These are phyloP conservation scores for Phalaenopsis hybrid DNA, from an alignment of 116 monocot genomes.

Conservation along the genomic window DNA sequence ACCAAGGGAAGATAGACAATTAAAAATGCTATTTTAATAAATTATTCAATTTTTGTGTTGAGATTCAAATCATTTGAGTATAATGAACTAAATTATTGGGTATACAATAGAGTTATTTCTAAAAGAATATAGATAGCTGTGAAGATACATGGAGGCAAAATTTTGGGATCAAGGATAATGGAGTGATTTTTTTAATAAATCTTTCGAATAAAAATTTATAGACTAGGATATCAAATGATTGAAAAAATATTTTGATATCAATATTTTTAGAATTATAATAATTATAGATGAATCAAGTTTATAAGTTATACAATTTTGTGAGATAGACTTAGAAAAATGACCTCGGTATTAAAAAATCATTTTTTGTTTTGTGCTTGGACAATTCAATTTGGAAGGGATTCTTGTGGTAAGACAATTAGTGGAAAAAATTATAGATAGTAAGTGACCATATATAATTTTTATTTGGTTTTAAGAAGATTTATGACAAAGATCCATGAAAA, in stretches of 20 bases:
- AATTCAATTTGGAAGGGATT: not conserved
- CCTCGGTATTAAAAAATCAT: not conserved
- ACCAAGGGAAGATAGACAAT: not conserved
- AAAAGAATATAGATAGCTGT: not conserved
- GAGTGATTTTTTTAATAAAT: not conserved
- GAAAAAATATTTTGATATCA: not conserved
- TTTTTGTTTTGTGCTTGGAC: not conserved
- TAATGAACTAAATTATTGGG: not conserved
- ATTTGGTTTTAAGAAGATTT: too few species aligned
- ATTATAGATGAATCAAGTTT: not conserved
- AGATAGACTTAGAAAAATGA: not conserved
- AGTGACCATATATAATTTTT: too few species aligned
- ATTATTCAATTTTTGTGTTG: not conserved
- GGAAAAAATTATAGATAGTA: too few species aligned
- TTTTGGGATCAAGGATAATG: not conserved
- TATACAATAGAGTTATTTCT: not conserved
- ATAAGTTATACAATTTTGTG: not conserved
- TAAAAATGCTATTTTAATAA: not conserved
- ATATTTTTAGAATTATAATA: conserved; percentile 2
- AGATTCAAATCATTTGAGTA: not conserved
- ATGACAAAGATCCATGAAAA: too few species aligned
- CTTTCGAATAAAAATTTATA: not conserved
- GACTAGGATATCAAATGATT: not conserved
- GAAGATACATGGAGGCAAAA: not conserved
- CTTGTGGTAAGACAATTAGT: not conserved